phyloP scores from a whole-genome alignment of 2,329 filamentous ascomycete species.

The Penicillium capsulatum region DNA sequence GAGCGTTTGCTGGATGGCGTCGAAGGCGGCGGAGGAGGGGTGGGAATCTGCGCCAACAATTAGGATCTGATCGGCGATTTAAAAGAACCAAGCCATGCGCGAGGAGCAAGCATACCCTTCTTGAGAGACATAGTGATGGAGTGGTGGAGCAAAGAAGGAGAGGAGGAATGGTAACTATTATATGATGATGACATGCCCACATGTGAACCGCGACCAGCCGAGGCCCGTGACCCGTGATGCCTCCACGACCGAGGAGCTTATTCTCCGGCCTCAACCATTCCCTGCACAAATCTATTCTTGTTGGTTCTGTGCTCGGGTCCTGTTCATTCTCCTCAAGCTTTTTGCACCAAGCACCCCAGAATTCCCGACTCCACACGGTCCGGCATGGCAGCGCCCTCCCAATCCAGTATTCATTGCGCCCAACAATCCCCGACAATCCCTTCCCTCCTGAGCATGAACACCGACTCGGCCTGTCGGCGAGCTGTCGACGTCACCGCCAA shows the following conservation, averaged over 20 bases:
- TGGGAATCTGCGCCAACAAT: conserved; percentile 61
- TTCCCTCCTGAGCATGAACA: conserved; percentile 5
- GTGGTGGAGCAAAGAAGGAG: conserved; percentile 1
- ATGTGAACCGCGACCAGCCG: conserved; percentile 23
- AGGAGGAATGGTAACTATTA: conserved; percentile 15
- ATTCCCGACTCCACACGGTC: conserved; percentile 6
- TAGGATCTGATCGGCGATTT: conserved; percentile 8
- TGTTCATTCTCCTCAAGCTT: neutral
- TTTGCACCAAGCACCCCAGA: conserved; percentile 1
- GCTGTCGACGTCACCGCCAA: conserved; percentile 20
- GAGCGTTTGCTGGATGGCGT: conserved; percentile 74
- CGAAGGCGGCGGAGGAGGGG: conserved; percentile 87
- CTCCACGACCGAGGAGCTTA: conserved; percentile 10
- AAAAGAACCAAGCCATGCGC: neutral
- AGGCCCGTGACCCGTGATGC: conserved; percentile 10
- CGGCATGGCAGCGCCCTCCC: conserved; percentile 6
- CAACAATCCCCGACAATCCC: conserved; percentile 9
- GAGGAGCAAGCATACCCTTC: conserved; percentile 56
- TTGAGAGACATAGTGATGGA: conserved; percentile 63
- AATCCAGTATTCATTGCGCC: conserved; percentile 18
- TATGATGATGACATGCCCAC: conserved; percentile 18
- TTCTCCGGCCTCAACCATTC: neutral
- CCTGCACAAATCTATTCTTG: no score
- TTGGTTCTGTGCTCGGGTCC: neutral
- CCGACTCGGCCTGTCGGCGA: neutral